Percentiles rank a stretch among this genome's conserved stretches.
Conservation (phyloP, 2,329 filamentous ascomycete genomes). For the Pseudocercospora fijiensis region DNA sequence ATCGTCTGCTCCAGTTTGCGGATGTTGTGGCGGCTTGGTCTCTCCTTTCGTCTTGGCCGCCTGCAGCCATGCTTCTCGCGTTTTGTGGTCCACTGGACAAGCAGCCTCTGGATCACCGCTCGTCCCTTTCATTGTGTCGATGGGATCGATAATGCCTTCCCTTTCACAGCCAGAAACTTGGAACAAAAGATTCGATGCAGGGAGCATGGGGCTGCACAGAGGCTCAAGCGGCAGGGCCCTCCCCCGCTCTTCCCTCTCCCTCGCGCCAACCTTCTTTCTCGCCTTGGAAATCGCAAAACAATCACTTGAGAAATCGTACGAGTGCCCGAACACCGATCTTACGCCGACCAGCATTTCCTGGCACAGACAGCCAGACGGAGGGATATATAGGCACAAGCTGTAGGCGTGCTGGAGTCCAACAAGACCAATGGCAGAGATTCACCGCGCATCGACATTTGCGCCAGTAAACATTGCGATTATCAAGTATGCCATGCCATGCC, state of each 20-base stretch:
- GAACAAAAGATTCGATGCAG: constrained; percentile 8
- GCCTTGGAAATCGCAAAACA: background rate
- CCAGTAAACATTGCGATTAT: constrained; percentile 98
- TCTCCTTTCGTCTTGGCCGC: constrained; percentile 56
- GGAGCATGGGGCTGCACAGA: background rate
- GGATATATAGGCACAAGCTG: background rate
- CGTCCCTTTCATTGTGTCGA: constrained; percentile 4
- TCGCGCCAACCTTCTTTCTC: constrained; percentile 1
- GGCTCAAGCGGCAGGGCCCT: background rate
- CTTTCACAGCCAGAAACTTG: background rate
- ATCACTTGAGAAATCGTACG: background rate
- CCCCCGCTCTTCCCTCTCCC: background rate
- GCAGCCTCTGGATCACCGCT: constrained; percentile 45
- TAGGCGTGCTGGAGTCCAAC: background rate
- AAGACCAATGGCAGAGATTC: constrained; percentile 56
- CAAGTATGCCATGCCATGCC: too few relatives aligned
- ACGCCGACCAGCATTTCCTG: background rate
- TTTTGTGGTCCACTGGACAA: constrained; percentile 89
- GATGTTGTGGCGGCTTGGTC: constrained; percentile 23
- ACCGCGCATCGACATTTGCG: constrained; percentile 91
- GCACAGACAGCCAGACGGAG: background rate
- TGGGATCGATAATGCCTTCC: background rate
- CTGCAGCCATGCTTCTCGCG: constrained; percentile 81
- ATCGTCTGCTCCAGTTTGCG: constrained; percentile 9
- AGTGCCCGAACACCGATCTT: background rate